Conservation (phyloP, 2,329 filamentous ascomycete genomes). For the Xylaria sp. region DNA sequence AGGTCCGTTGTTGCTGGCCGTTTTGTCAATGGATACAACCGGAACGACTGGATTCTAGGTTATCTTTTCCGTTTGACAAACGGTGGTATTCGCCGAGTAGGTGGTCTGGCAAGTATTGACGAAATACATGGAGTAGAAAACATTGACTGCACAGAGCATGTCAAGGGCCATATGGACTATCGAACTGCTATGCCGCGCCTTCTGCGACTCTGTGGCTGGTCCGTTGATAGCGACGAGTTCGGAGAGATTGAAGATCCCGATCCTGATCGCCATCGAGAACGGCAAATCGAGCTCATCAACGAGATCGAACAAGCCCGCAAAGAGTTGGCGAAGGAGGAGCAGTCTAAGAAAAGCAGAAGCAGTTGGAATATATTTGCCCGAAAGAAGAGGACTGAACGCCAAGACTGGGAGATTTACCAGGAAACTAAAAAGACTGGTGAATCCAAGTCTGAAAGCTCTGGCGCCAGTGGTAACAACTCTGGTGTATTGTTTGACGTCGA, state of each 20-base stretch:
- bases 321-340: slow-evolving; percentile 74
- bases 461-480: slow-evolving; percentile 44
- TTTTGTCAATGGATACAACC: slow-evolving; percentile 91
- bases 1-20: slow-evolving; percentile 83
- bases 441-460: slow-evolving; percentile 40
- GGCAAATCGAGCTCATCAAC: slow-evolving; percentile 88
- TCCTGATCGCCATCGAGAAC: slow-evolving; percentile 80
- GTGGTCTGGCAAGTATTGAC: slow-evolving; percentile 73
- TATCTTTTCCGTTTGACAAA: slow-evolving; percentile 94
- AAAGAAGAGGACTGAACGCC: slow-evolving; percentile 74
- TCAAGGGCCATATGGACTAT: slow-evolving; percentile 95
- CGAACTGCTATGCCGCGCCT: slow-evolving; percentile 85
- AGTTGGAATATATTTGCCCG: slow-evolving; percentile 67
- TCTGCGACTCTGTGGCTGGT: slow-evolving; percentile 82
- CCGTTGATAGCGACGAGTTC: slow-evolving; percentile 89
- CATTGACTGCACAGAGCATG: slow-evolving; percentile 76
- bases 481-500: slow-evolving; percentile 90
- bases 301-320: slow-evolving; percentile 94
- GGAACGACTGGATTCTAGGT: slow-evolving; percentile 93
- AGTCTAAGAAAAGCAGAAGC: slow-evolving; percentile 51
- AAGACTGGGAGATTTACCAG: slow-evolving; percentile 93
- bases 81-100: slow-evolving; percentile 83
- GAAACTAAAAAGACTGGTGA: slow-evolving; percentile 46
- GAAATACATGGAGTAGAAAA: slow-evolving; percentile 80
- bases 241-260: slow-evolving; percentile 96